phyloP scores from a whole-genome alignment of 176 grass and related monocot genomes.

The Carex scoparia region DNA sequence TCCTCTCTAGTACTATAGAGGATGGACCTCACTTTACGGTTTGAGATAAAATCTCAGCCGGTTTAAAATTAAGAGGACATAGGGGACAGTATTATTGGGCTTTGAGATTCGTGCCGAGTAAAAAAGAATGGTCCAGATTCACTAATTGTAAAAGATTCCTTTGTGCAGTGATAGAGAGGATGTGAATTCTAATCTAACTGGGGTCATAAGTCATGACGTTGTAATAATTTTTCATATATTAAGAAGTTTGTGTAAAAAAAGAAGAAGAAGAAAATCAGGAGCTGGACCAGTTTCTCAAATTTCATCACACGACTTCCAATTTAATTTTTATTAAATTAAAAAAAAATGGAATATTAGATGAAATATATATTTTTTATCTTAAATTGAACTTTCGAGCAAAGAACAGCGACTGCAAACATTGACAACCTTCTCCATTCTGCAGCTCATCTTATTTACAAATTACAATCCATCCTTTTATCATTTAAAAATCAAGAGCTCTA shows the following conservation, averaged over 20 bases:
- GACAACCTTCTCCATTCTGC: not conserved
- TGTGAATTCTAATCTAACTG: not conserved
- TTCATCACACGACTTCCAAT: not conserved
- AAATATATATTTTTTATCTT: not conserved
- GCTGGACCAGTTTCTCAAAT: not conserved
- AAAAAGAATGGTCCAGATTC: too few relatives aligned
- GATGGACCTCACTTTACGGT: too few relatives aligned
- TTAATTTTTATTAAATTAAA: not conserved
- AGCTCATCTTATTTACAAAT: conserved; percentile 9
- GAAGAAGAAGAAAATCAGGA: not conserved
- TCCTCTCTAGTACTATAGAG: too few relatives aligned
- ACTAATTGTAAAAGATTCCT: too few relatives aligned
- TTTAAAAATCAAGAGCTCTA: not conserved
- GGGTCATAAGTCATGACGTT: not conserved
- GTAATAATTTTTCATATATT: not conserved
- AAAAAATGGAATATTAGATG: not conserved
- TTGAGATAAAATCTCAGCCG: too few relatives aligned
- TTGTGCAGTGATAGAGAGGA: too few relatives aligned
- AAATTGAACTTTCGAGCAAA: not conserved
- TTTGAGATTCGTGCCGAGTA: too few relatives aligned
- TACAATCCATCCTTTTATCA: not conserved
- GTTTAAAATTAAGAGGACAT: too few relatives aligned
- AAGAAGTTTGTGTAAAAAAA: not conserved
- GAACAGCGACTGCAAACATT: not conserved
- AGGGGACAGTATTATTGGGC: too few relatives aligned